Evolutionary conservation across 768 basidiomycete genomes (phyloP).

Genomic region (Dendrothele bispora): DNA sequence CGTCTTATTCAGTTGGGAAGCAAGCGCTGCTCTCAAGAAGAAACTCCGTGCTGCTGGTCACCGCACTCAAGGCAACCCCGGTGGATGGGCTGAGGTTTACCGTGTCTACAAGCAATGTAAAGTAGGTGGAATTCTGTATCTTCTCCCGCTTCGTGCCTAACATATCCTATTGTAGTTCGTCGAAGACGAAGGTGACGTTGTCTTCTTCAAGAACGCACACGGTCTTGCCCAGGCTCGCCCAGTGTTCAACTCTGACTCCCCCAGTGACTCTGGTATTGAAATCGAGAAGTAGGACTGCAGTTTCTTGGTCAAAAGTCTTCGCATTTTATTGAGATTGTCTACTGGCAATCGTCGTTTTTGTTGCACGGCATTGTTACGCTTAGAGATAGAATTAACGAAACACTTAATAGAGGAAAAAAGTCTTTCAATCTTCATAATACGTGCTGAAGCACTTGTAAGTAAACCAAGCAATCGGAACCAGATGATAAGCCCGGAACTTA

Average conservation of each 20-base stretch:
- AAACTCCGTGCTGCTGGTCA: slow-evolving; percentile 67
- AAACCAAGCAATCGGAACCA: no score
- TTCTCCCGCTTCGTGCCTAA: not conserved
- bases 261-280: slow-evolving; percentile 56
- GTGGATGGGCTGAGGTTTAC: slow-evolving; percentile 79
- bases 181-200: slow-evolving; percentile 88
- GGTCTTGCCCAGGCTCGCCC: slow-evolving; percentile 76
- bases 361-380: no score
- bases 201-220: slow-evolving; percentile 87
- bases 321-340: no score
- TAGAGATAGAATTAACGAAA: no score
- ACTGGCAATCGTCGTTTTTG: no score
- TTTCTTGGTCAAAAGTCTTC: no score
- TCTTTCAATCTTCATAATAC: no score
- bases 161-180: slow-evolving; percentile 58
- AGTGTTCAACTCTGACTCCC: slow-evolving; percentile 58
- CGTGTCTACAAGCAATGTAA: slow-evolving; percentile 81
- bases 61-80: slow-evolving; percentile 67
- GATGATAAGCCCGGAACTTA: no score
- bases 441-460: no score
- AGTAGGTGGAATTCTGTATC: slow-evolving; percentile 29
- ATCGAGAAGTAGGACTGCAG: slow-evolving; percentile 46
- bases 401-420: no score
- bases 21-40: slow-evolving; percentile 79
- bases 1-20: slow-evolving; percentile 70